A percentile compares a stretch with the other conserved stretches of the same genome.
These are phyloP conservation scores for Cercospora brassicicola DNA, from an alignment of 2,329 filamentous ascomycete species.

Conservation along the genomic window DNA sequence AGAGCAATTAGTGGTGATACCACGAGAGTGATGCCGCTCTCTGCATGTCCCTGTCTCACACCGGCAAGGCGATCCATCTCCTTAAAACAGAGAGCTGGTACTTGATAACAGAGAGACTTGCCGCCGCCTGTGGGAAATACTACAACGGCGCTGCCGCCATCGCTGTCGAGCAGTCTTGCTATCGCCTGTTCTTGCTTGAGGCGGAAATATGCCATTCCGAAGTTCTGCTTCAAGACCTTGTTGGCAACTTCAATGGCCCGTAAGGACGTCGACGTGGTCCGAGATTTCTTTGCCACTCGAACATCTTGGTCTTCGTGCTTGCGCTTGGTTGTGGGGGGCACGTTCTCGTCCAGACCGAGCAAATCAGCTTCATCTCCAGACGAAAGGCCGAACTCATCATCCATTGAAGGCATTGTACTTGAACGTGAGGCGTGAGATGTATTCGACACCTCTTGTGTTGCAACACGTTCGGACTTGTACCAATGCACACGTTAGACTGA, in stretches of 20 bases:
- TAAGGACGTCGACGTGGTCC: slow-evolving; percentile 3
- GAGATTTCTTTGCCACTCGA: slow-evolving; percentile 16
- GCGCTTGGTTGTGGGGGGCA: slow-evolving; percentile 17
- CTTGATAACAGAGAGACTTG: slow-evolving; percentile 48
- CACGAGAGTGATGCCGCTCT: slow-evolving; percentile 56
- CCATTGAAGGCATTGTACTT: slow-evolving; percentile 17
- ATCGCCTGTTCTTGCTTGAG: slow-evolving; percentile 51
- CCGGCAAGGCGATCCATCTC: slow-evolving; percentile 41
- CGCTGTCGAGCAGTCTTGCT: slow-evolving; percentile 40
- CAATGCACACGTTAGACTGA: neutral
- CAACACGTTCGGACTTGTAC: neutral
- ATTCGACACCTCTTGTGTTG: neutral
- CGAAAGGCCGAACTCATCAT: slow-evolving; percentile 33
- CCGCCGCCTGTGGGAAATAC: slow-evolving; percentile 45
- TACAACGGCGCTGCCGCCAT: slow-evolving; percentile 47
- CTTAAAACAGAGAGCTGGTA: slow-evolving; percentile 48
- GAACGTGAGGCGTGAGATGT: neutral
- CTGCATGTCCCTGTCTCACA: slow-evolving; percentile 33
- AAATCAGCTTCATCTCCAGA: slow-evolving; percentile 32
- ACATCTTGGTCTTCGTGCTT: slow-evolving; percentile 12
- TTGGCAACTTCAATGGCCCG: slow-evolving; percentile 29
- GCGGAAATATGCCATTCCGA: slow-evolving; percentile 46
- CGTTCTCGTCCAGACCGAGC: slow-evolving; percentile 17
- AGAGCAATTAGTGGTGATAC: slow-evolving; percentile 59
- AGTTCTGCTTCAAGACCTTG: slow-evolving; percentile 44